A percentile compares a stretch with the other conserved stretches of the same genome.
phyloP scores from a whole-genome alignment of 2,329 filamentous ascomycete genomes.

The Volutella citrinella region DNA sequence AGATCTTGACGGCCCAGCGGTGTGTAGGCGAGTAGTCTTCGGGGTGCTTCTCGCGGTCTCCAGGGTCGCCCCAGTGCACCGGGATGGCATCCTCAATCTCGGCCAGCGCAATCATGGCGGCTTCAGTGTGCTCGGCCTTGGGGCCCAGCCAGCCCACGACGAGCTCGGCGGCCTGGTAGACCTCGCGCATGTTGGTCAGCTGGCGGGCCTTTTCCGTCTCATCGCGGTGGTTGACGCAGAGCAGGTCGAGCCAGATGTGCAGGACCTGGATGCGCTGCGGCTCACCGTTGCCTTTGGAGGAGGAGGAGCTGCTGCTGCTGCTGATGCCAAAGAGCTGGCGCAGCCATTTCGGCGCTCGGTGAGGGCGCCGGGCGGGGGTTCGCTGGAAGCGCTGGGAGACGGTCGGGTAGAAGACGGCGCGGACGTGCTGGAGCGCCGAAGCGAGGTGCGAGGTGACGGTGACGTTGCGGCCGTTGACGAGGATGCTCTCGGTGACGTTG shows the following conservation, averaged over 20 bases:
- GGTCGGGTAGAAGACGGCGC: slow-evolving; percentile 30
- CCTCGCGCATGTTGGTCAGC: slow-evolving; percentile 25
- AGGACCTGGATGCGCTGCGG: slow-evolving; percentile 13
- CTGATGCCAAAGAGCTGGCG: slow-evolving; percentile 8
- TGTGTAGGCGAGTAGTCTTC: slow-evolving; percentile 32
- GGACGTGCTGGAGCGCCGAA: slow-evolving; percentile 30
- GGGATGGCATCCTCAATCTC: slow-evolving; percentile 31
- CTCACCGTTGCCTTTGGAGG: slow-evolving; percentile 17
- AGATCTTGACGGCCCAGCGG: slow-evolving; percentile 27
- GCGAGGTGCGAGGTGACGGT: slow-evolving; percentile 26
- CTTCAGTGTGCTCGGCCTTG: slow-evolving; percentile 26
- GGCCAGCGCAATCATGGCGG: slow-evolving; percentile 22
- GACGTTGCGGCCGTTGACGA: slow-evolving; percentile 24
- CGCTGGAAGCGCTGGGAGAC: slow-evolving; percentile 17
- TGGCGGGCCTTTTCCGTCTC: slow-evolving; percentile 26
- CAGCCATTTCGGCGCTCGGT: slow-evolving; percentile 12
- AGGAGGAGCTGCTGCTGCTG: slow-evolving; percentile 4
- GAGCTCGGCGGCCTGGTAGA: slow-evolving; percentile 29
- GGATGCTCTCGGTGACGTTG: slow-evolving; percentile 26
- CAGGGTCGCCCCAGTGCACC: slow-evolving; percentile 30
- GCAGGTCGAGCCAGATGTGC: slow-evolving; percentile 30
- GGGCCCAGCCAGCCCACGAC: slow-evolving; percentile 33
- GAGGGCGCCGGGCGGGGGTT: slow-evolving; percentile 11
- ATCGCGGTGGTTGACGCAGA: slow-evolving; percentile 28
- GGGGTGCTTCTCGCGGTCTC: slow-evolving; percentile 29